Conservation (phyloP, 2,329 filamentous ascomycete genomes). For the Diaporthe destruens region DNA sequence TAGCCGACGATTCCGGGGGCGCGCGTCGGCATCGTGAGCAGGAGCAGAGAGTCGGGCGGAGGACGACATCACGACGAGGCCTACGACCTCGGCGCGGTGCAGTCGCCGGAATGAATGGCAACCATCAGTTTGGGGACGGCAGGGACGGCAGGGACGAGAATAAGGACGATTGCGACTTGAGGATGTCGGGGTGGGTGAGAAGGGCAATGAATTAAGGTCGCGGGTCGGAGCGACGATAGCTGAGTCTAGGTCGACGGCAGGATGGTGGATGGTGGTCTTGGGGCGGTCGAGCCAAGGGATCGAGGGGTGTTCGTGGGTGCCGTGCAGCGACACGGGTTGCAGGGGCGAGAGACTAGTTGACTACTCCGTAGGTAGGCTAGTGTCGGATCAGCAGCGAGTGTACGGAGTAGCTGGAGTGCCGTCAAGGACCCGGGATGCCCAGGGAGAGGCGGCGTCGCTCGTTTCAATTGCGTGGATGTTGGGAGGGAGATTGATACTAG, state of each 20-base stretch:
- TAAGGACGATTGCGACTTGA: constrained; percentile 11
- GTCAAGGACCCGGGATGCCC: constrained; percentile 20
- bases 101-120: constrained; percentile 43
- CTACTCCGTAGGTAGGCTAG: constrained; percentile 27
- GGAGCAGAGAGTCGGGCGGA: constrained; percentile 58
- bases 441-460: constrained; percentile 26
- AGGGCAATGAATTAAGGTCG: background rate
- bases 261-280: constrained; percentile 6
- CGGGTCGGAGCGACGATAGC: background rate
- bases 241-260: background rate
- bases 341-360: background rate
- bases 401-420: constrained; percentile 4
- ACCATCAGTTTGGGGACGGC: constrained; percentile 46
- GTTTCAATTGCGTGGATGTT: constrained; percentile 29
- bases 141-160: constrained; percentile 6
- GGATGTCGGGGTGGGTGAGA: background rate
- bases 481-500: constrained; percentile 35
- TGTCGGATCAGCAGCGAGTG: constrained; percentile 25
- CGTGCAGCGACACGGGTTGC: constrained; percentile 3
- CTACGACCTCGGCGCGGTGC: constrained; percentile 48
- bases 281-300: constrained; percentile 26
- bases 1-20: constrained; percentile 65
- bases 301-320: constrained; percentile 11
- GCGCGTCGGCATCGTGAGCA: constrained; percentile 58
- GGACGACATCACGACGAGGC: constrained; percentile 55